These are phyloP conservation scores for Hypoxylon lenormandii DNA, from an alignment of 495 filamentous ascomycete species.

Conservation along the genomic window DNA sequence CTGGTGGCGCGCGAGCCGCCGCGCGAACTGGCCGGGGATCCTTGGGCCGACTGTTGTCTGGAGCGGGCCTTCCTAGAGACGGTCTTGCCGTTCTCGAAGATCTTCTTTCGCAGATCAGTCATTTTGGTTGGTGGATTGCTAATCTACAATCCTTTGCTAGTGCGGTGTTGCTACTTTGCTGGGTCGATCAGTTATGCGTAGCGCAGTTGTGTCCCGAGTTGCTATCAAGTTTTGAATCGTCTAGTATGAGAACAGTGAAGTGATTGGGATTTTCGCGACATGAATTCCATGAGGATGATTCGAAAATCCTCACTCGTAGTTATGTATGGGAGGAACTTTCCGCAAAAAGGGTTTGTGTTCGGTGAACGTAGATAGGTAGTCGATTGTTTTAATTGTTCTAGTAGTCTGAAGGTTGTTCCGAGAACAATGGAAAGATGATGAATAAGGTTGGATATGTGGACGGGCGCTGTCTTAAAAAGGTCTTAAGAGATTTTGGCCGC, in stretches of 20 bases:
- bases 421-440: constrained; percentile 11
- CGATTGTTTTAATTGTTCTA: constrained; percentile 4
- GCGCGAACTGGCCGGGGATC: constrained; percentile 62
- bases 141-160: constrained; percentile 4
- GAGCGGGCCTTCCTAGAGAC: constrained; percentile 89
- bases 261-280: constrained; percentile 38
- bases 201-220: constrained; percentile 1
- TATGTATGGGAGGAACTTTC: background rate
- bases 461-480: constrained; percentile 21
- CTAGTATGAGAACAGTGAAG: constrained; percentile 42
- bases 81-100: constrained; percentile 86
- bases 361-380: too few relatives aligned
- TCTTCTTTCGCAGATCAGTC: constrained; percentile 84
- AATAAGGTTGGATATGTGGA: constrained; percentile 3
- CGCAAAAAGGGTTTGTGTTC: too few relatives aligned
- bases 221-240: constrained; percentile 50
- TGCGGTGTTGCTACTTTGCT: constrained; percentile 1
- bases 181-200: background rate
- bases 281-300: constrained; percentile 53
- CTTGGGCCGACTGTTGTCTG: constrained; percentile 72
- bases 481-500: constrained; percentile 29
- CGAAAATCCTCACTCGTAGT: background rate
- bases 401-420: constrained; percentile 5
- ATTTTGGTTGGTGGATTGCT: constrained; percentile 60
- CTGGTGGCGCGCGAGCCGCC: too few relatives aligned